Conservation (phyloP, 371 early-diverging fungal genomes). For the Mucor saturninus region DNA sequence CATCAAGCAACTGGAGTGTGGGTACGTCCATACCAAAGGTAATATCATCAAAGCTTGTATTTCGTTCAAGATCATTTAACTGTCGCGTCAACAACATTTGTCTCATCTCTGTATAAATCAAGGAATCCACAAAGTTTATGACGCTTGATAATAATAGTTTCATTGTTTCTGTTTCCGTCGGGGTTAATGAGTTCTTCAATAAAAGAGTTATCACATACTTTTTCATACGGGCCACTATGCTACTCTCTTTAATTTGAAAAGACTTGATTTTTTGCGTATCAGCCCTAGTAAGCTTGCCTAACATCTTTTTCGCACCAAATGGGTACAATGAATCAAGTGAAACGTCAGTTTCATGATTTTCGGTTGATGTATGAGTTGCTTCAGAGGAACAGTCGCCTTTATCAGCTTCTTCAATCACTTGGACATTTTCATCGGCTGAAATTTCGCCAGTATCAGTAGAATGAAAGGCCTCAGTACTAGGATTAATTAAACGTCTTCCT, state of each 20-base stretch:
- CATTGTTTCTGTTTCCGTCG: neutral
- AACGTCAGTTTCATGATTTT: conserved; percentile 19
- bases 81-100: conserved; percentile 13
- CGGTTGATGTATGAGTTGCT: conserved; percentile 7
- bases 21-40: neutral
- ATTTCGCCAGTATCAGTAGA: neutral
- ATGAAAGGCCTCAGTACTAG: neutral
- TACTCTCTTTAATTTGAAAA: neutral
- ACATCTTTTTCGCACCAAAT: conserved; percentile 11
- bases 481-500: neutral
- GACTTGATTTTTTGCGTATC: neutral
- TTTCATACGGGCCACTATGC: neutral
- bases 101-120: too few species aligned
- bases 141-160: conserved; percentile 13
- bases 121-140: conserved; percentile 14
- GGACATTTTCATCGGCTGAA: neutral
- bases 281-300: too few species aligned
- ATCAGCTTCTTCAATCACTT: conserved; percentile 16
- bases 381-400: conserved; percentile 3
- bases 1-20: neutral
- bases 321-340: conserved; percentile 12
- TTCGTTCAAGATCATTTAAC: conserved; percentile 13
- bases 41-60: conserved; percentile 10
- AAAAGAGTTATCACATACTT: neutral
- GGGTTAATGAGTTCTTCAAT: neutral